Percentiles rank a stretch among this genome's conserved stretches.
Evolutionary conservation across 805 yeast species (phyloP).

Genomic region (Hyphopichia homilentoma): DNA sequence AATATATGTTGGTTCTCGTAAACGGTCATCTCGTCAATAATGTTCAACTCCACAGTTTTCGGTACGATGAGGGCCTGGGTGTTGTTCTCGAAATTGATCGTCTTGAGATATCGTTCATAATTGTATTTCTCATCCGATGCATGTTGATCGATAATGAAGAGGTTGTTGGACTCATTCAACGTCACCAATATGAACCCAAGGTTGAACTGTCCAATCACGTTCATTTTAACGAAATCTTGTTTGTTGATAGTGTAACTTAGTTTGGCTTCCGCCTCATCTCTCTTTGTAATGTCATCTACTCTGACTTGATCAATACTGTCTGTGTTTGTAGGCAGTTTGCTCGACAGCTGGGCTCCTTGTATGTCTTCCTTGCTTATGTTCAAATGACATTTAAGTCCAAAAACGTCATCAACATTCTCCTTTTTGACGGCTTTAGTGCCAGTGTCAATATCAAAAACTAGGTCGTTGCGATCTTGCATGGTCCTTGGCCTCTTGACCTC

Average conservation of each 20-base stretch:
- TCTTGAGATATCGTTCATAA: slow-evolving; percentile 65
- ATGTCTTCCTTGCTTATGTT: neutral
- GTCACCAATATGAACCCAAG: slow-evolving; percentile 87
- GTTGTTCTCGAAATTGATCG: slow-evolving; percentile 48
- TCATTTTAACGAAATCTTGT: slow-evolving; percentile 70
- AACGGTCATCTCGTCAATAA: slow-evolving; percentile 74
- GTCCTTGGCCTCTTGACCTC: slow-evolving; percentile 4
- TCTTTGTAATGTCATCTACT: slow-evolving; percentile 43
- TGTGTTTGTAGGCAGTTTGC: neutral
- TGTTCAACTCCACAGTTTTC: slow-evolving; percentile 61
- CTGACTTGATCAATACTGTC: slow-evolving; percentile 3
- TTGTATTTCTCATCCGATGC: slow-evolving; percentile 96
- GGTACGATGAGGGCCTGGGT: slow-evolving; percentile 65
- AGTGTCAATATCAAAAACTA: too few species aligned
- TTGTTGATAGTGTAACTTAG: slow-evolving; percentile 64
- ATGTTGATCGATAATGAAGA: slow-evolving; percentile 93
- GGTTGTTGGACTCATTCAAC: slow-evolving; percentile 42
- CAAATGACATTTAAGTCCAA: neutral
- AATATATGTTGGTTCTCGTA: slow-evolving; percentile 57
- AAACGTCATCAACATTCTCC: neutral
- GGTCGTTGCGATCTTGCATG: neutral
- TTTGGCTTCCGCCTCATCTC: slow-evolving; percentile 51
- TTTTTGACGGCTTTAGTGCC: neutral
- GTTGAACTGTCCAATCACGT: slow-evolving; percentile 88
- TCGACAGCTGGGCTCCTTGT: neutral